Conservation (phyloP, 2,329 filamentous ascomycete species). For the Beauveria bassiana region DNA sequence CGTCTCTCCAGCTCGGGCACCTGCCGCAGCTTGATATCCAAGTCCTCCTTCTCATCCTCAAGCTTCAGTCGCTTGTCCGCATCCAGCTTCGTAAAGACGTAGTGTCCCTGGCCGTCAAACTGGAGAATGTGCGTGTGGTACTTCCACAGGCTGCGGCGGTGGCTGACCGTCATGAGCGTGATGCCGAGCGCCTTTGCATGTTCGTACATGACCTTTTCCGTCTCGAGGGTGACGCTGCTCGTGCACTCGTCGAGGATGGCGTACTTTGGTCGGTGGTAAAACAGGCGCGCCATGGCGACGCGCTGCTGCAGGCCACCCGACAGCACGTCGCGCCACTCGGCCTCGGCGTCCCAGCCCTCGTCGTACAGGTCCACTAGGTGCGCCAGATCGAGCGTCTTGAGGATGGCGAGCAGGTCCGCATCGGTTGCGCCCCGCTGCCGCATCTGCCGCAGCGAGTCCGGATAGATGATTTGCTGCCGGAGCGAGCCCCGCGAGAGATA, state of each 20-base stretch:
- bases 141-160: constrained; percentile 87
- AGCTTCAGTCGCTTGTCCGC: constrained; percentile 76
- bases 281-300: constrained; percentile 90
- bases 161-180: constrained; percentile 94
- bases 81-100: constrained; percentile 82
- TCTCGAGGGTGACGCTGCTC: constrained; percentile 86
- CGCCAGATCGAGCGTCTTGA: constrained; percentile 74
- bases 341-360: constrained; percentile 82
- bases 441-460: constrained; percentile 82
- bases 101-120: constrained; percentile 90
- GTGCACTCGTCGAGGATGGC: constrained; percentile 98
- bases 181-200: constrained; percentile 86
- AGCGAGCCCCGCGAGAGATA: constrained; percentile 87
- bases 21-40: constrained; percentile 75
- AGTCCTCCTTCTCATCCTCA: constrained; percentile 94
- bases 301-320: constrained; percentile 91
- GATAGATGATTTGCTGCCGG: constrained; percentile 96
- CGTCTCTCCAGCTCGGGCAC: constrained; percentile 84
- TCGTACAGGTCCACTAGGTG: constrained; percentile 70
- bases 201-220: constrained; percentile 95
- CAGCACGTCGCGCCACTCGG: constrained; percentile 92
- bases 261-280: constrained; percentile 88
- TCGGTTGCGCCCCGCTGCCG: constrained; percentile 78
- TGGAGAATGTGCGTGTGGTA: constrained; percentile 93
- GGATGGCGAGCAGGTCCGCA: constrained; percentile 66